A percentile compares a stretch with the other conserved stretches of the same genome.
These are phyloP conservation scores for Scorias spongiosa DNA, from an alignment of 2,329 filamentous ascomycete genomes.

Conservation along the genomic window DNA sequence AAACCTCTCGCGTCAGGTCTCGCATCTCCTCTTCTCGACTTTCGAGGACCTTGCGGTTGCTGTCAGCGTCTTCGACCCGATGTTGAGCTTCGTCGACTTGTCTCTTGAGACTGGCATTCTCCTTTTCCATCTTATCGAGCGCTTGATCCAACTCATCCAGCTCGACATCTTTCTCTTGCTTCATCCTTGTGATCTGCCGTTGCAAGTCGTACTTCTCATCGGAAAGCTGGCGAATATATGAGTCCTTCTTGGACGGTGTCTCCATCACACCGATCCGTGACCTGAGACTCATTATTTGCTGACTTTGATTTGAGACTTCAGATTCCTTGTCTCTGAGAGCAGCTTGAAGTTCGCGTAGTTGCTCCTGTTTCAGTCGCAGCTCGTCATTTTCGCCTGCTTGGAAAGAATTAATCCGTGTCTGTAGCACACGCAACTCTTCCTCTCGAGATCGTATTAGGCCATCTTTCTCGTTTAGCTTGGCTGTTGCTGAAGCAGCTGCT, in stretches of 20 bases:
- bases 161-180: constrained; percentile 22
- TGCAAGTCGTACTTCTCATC: constrained; percentile 19
- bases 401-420: constrained; percentile 15
- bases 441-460: constrained; percentile 26
- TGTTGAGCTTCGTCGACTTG: constrained; percentile 12
- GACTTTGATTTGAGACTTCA: constrained; percentile 15
- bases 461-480: constrained; percentile 29
- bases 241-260: constrained; percentile 23
- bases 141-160: constrained; percentile 21
- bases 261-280: constrained; percentile 20
- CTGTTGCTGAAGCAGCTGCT: constrained; percentile 20
- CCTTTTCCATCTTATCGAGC: constrained; percentile 15
- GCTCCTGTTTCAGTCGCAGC: constrained; percentile 16
- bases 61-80: constrained; percentile 10
- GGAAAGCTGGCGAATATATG: constrained; percentile 20
- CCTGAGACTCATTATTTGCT: constrained; percentile 18
- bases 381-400: constrained; percentile 18
- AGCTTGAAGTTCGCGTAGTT: constrained; percentile 23
- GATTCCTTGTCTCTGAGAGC: constrained; percentile 21
- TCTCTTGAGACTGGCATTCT: constrained; percentile 13
- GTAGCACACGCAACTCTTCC: constrained; percentile 23
- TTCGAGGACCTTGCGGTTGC: constrained; percentile 15
- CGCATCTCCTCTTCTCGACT: constrained; percentile 13
- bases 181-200: constrained; percentile 17
- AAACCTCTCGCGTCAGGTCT: constrained; percentile 15